Percentiles rank a stretch among this genome's conserved stretches.
Evolutionary conservation across 2,329 filamentous ascomycete species (phyloP).

Genomic region (Pseudogymnoascus sp.): DNA sequence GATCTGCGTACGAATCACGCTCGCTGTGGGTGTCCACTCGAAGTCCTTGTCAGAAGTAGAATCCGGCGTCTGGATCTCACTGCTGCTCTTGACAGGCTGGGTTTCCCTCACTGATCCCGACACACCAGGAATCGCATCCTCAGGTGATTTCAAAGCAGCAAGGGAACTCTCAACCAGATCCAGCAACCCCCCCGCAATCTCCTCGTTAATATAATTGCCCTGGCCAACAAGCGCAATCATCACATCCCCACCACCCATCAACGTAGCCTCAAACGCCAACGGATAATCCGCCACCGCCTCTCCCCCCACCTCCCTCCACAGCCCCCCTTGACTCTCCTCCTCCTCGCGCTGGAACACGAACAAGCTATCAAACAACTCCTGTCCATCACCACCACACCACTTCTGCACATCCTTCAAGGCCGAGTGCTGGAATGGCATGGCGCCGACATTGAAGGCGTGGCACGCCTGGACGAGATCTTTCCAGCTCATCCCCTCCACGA

Average conservation of each 20-base stretch:
- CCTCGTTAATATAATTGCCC: background rate
- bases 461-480: constrained; percentile 51
- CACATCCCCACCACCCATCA: constrained; percentile 24
- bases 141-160: background rate
- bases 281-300: constrained; percentile 41
- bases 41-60: constrained; percentile 31
- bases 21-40: constrained; percentile 49
- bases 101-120: background rate
- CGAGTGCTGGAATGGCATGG: constrained; percentile 68
- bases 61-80: background rate
- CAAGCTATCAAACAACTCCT: constrained; percentile 66
- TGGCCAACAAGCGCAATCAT: background rate
- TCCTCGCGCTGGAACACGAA: constrained; percentile 68
- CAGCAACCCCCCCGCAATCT: background rate
- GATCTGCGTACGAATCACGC: constrained; percentile 51
- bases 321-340: constrained; percentile 20
- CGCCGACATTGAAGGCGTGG: constrained; percentile 61
- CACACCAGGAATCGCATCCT: background rate
- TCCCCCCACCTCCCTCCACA: constrained; percentile 50
- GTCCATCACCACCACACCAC: constrained; percentile 52
- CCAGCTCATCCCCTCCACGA: constrained; percentile 45
- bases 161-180: background rate
- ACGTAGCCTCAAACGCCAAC: constrained; percentile 65
- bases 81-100: background rate
- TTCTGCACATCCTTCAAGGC: constrained; percentile 73